Conservation (phyloP, 768 basidiomycete genomes). For the Boletus speciosus region DNA sequence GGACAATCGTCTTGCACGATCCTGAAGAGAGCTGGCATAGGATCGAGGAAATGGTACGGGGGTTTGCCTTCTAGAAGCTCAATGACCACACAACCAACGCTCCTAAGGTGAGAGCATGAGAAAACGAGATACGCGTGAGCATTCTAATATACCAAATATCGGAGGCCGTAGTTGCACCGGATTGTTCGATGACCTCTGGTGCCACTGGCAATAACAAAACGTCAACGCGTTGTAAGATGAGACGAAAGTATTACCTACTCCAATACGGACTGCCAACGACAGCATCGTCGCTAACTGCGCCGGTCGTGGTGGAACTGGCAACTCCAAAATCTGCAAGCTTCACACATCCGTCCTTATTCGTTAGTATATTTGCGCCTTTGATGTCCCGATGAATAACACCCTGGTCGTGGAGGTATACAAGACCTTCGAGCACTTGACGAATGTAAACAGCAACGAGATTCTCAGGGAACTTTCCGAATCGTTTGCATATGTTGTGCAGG, state of each 20-base stretch:
- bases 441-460: conserved; percentile 95
- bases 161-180: conserved; percentile 93
- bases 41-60: conserved; percentile 92
- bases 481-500: conserved; percentile 90
- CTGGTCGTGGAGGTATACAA: conserved; percentile 97
- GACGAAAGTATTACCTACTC: conserved; percentile 56
- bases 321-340: conserved; percentile 99
- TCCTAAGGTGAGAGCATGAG: conserved; percentile 38
- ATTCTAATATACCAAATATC: conserved; percentile 78
- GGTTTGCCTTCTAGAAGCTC: conserved; percentile 88
- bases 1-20: conserved; percentile 99
- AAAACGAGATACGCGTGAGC: not conserved
- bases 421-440: conserved; percentile 91
- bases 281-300: conserved; percentile 76
- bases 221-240: conserved; percentile 3
- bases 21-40: conserved; percentile 97
- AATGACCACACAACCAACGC: conserved; percentile 96
- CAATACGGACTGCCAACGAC: conserved; percentile 99
- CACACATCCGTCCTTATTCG: conserved; percentile 97
- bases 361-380: conserved; percentile 98
- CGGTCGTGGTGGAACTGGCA: conserved; percentile 72
- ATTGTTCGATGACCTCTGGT: conserved; percentile 97
- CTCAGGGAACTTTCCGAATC: conserved; percentile 98
- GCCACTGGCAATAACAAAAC: conserved; percentile 61
- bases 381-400: conserved; percentile 99